These are phyloP conservation scores for Monosporascus ibericus DNA, from an alignment of 2,329 filamentous ascomycete genomes.

Conservation along the genomic window DNA sequence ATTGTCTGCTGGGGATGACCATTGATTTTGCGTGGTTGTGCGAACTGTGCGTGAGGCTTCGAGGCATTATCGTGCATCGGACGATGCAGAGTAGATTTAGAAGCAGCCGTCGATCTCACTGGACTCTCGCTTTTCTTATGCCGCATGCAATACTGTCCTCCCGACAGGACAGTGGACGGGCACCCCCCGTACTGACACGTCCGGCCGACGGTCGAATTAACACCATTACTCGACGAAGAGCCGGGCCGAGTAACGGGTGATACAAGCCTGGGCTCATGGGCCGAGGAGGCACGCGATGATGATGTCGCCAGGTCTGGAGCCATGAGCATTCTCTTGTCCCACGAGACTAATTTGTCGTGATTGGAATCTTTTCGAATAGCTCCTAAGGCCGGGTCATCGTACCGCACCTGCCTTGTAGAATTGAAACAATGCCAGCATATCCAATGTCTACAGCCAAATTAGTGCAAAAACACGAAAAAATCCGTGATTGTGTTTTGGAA, in stretches of 20 bases:
- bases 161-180: conserved; percentile 7
- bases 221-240: conserved; percentile 11
- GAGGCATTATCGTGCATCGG: background rate
- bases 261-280: background rate
- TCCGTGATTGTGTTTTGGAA: too few relatives aligned
- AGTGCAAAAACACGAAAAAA: background rate
- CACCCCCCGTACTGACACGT: conserved; percentile 16
- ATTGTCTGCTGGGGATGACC: conserved; percentile 1
- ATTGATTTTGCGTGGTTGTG: background rate
- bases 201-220: conserved; percentile 2
- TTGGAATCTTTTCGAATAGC: background rate
- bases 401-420: conserved; percentile 9
- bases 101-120: background rate
- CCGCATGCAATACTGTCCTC: conserved; percentile 12
- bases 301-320: conserved; percentile 6
- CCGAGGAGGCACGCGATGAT: background rate
- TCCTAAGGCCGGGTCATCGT: conserved; percentile 18
- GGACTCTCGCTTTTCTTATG: conserved; percentile 4
- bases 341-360: background rate
- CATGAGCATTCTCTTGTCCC: background rate
- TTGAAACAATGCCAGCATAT: conserved; percentile 8
- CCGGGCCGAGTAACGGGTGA: background rate
- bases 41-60: background rate
- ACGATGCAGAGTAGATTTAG: background rate
- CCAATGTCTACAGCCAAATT: conserved; percentile 1